Percentiles rank a stretch among this genome's conserved stretches.
These are phyloP conservation scores for Pythium vanterpoolii DNA, from an alignment of 352 stramenopile species.

Conservation along the genomic window DNA sequence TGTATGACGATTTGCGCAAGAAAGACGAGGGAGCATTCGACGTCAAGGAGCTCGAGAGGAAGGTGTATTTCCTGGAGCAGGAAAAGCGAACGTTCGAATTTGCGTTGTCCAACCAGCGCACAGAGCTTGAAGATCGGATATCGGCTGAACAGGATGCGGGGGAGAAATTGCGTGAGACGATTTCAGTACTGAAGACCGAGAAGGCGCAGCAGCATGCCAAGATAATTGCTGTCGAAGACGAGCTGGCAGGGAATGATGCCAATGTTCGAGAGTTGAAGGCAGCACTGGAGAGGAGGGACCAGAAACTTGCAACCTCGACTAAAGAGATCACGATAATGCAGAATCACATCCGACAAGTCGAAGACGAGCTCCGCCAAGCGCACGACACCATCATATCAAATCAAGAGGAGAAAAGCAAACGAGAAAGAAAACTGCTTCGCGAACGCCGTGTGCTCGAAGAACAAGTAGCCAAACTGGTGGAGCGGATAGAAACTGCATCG, in stretches of 20 bases:
- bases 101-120: not conserved
- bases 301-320: constrained; percentile 32
- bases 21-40: constrained; percentile 32
- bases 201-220: constrained; percentile 30
- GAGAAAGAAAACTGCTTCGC: constrained; percentile 53
- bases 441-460: constrained; percentile 56
- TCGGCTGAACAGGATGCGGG: not conserved
- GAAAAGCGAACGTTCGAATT: constrained; percentile 14
- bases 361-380: constrained; percentile 31
- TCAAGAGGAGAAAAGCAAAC: constrained; percentile 35
- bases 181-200: constrained; percentile 33
- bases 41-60: constrained; percentile 10
- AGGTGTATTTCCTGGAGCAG: constrained; percentile 17
- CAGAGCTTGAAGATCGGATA: constrained; percentile 3
- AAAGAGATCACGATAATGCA: constrained; percentile 28
- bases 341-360: constrained; percentile 25
- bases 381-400: constrained; percentile 25
- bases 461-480: constrained; percentile 46
- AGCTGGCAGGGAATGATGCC: constrained; percentile 1
- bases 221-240: constrained; percentile 11
- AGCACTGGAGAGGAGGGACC: constrained; percentile 34
- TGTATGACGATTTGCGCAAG: constrained; percentile 46
- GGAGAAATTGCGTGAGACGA: constrained; percentile 4
- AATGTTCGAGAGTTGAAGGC: constrained; percentile 45
- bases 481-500: constrained; percentile 47